Percentiles rank a stretch among this genome's conserved stretches.
These are phyloP conservation scores for Cyberlindnera mississippiensis DNA, from an alignment of 805 yeast species.

Conservation along the genomic window DNA sequence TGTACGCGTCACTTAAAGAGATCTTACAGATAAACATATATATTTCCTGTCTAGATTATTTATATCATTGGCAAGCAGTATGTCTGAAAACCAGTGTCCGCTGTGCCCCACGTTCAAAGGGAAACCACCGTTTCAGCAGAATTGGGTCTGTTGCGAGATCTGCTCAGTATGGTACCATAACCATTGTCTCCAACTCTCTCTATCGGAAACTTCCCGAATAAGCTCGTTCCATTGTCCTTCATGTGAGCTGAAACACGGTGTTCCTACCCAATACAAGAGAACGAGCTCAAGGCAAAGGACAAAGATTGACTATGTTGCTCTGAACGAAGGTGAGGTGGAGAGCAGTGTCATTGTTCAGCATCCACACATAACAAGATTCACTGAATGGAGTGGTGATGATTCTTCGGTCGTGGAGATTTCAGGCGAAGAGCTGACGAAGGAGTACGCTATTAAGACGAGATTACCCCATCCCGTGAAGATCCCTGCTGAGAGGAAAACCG, in stretches of 20 bases:
- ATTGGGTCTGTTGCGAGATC: constrained; percentile 59
- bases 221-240: constrained; percentile 50
- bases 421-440: constrained; percentile 32
- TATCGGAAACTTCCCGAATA: constrained; percentile 36
- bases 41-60: too few relatives aligned
- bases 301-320: constrained; percentile 73
- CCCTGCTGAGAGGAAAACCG: constrained; percentile 28
- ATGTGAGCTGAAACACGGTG: constrained; percentile 43
- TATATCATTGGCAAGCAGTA: neutral
- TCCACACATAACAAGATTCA: constrained; percentile 42
- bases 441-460: constrained; percentile 33
- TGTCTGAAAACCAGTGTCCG: constrained; percentile 14
- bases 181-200: constrained; percentile 40
- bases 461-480: constrained; percentile 45
- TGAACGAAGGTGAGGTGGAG: constrained; percentile 62
- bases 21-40: too few relatives aligned
- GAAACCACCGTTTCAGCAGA: constrained; percentile 9
- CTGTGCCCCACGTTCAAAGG: constrained; percentile 9
- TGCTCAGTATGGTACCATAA: constrained; percentile 47
- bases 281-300: constrained; percentile 49
- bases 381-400: constrained; percentile 10
- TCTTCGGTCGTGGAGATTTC: constrained; percentile 20
- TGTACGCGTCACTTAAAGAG: too few relatives aligned
- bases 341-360: constrained; percentile 36
- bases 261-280: constrained; percentile 45